Conservation (phyloP, 78 protist genomes). For the Polysphondylium violaceum region DNA sequence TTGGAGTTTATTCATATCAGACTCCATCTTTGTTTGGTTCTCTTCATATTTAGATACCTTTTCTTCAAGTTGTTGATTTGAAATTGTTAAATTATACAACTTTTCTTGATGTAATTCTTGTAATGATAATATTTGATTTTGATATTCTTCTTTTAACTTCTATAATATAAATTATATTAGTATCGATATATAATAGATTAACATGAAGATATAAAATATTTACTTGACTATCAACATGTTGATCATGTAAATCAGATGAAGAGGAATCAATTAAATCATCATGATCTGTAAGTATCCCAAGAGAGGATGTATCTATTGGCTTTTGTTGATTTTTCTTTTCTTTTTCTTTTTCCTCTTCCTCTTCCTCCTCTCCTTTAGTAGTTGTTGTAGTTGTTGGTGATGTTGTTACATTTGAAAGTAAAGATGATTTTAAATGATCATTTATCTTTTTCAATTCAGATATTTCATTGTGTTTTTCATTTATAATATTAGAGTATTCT, state of each 20-base stretch:
- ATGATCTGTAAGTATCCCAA: constrained; percentile 40
- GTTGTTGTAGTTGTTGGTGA: constrained; percentile 12
- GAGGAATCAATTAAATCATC: background rate
- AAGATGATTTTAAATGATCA: constrained; percentile 36
- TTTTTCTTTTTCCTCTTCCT: background rate
- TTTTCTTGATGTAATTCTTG: constrained; percentile 62
- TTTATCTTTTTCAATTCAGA: constrained; percentile 17
- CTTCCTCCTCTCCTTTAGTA: background rate
- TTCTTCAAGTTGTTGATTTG: constrained; percentile 12
- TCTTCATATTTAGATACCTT: background rate
- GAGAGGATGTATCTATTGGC: background rate
- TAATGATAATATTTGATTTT: constrained; percentile 30
- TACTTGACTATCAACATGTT: background rate
- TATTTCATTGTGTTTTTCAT: constrained; percentile 54
- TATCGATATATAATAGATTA: no score
- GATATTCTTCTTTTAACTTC: constrained; percentile 28
- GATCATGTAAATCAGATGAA: background rate
- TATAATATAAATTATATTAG: no score
- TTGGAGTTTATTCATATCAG: constrained; percentile 1
- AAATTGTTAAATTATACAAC: constrained; percentile 7
- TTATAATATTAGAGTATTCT: constrained; percentile 40
- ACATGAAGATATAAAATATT: constrained; percentile 8
- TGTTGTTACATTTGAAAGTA: background rate
- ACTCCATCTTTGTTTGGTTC: background rate
- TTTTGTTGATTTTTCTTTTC: background rate